Percentiles rank a stretch among this genome's conserved stretches.
Conservation (phyloP, 192 early-diverging fungal species). For the Dissophora ornata region DNA sequence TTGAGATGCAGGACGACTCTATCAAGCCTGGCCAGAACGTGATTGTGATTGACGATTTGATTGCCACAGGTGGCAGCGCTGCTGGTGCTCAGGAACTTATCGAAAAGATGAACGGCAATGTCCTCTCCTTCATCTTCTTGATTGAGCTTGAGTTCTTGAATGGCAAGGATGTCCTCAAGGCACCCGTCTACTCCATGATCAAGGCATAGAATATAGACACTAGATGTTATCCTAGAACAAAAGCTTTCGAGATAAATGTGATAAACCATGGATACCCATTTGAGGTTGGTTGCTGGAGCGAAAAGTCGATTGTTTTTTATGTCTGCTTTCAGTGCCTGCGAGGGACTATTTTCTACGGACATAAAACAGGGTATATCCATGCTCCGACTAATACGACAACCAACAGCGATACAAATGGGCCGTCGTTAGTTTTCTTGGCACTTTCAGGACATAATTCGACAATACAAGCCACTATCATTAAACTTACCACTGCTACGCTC, state of each 20-base stretch:
- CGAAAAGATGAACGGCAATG: conserved; percentile 72
- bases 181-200: conserved; percentile 90
- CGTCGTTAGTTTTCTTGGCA: background rate
- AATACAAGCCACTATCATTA: too few relatives aligned
- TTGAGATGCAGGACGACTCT: conserved; percentile 90
- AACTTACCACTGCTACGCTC: conserved; percentile 65
- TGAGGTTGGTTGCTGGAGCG: too few relatives aligned
- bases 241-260: too few relatives aligned
- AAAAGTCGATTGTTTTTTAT: too few relatives aligned
- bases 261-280: too few relatives aligned
- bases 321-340: too few relatives aligned
- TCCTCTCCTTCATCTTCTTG: conserved; percentile 91
- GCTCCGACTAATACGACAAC: conserved; percentile 28
- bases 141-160: conserved; percentile 90
- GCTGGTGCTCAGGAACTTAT: conserved; percentile 89
- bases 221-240: too few relatives aligned
- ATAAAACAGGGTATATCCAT: conserved; percentile 55
- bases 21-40: conserved; percentile 87
- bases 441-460: too few relatives aligned
- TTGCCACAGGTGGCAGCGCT: conserved; percentile 92
- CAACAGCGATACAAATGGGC: background rate
- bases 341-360: conserved; percentile 47
- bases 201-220: conserved; percentile 51
- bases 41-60: conserved; percentile 95
- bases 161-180: conserved; percentile 80